Evolutionary conservation across 1,139 yeast species (phyloP).

Genomic region (Barnettozyma hawaiiensis): DNA sequence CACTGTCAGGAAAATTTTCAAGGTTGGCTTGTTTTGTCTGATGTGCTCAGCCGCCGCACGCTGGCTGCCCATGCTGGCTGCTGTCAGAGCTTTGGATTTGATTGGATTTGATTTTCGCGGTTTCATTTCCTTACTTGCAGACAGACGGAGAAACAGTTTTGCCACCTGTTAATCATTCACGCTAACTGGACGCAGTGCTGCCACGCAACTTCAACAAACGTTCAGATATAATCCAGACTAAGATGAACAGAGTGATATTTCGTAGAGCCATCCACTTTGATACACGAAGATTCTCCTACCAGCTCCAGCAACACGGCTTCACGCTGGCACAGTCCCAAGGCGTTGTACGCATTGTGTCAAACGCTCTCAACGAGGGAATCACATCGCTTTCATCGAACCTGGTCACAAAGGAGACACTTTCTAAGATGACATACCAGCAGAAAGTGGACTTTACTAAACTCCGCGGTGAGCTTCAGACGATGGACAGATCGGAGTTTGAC

Average conservation of each 20-base stretch:
- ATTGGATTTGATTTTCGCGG: background rate
- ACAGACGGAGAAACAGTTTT: background rate
- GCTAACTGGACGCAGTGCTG: too few relatives aligned
- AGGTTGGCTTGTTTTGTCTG: too few relatives aligned
- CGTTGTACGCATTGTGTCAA: conserved; percentile 67
- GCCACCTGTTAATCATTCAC: too few relatives aligned
- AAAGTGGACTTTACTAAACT: conserved; percentile 94
- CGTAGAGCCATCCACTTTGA: conserved; percentile 41
- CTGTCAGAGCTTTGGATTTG: too few relatives aligned
- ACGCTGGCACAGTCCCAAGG: conserved; percentile 72
- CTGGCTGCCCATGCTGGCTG: too few relatives aligned
- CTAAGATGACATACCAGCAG: conserved; percentile 87
- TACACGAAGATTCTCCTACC: conserved; percentile 68
- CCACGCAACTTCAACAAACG: background rate
- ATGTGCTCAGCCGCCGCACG: too few relatives aligned
- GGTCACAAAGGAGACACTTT: conserved; percentile 75
- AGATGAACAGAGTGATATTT: background rate
- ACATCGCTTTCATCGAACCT: conserved; percentile 67
- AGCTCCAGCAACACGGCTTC: conserved; percentile 68
- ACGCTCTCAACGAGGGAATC: conserved; percentile 80
- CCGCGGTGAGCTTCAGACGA: conserved; percentile 82
- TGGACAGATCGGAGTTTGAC: conserved; percentile 83
- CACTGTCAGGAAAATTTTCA: too few relatives aligned
- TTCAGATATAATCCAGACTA: background rate
- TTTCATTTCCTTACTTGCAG: background rate